These are phyloP conservation scores for Thinopyrum elongatum DNA, from an alignment of 176 grass and related monocot species.

Conservation along the genomic window DNA sequence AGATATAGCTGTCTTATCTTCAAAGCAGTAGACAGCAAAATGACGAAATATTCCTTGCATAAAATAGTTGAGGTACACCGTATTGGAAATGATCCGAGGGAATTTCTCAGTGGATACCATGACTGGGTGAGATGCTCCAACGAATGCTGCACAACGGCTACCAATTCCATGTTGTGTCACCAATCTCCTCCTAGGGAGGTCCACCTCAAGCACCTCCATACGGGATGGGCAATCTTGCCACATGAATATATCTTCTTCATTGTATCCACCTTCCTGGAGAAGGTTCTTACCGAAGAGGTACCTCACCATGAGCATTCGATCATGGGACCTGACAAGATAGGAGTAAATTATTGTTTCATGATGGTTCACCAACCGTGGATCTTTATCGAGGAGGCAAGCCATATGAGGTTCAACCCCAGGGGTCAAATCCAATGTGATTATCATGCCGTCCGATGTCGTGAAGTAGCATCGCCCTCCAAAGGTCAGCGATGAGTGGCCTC, in stretches of 20 bases:
- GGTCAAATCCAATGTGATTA: not conserved
- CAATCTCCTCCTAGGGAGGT: not conserved
- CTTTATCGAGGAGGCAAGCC: not conserved
- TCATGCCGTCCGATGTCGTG: not conserved
- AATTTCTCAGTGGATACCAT: not conserved
- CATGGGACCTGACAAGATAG: not conserved
- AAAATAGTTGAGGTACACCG: not conserved
- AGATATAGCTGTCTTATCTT: not conserved
- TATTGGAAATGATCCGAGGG: not conserved
- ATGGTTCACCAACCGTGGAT: not conserved
- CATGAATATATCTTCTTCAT: not conserved
- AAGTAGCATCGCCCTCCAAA: not conserved
- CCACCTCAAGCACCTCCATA: slow-evolving; percentile 15
- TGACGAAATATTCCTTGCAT: not conserved
- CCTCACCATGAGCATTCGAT: not conserved
- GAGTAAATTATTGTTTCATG: not conserved
- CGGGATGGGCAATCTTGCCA: not conserved
- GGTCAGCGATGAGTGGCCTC: not conserved
- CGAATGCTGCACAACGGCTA: not conserved
- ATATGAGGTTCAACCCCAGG: not conserved
- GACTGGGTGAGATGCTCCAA: not conserved
- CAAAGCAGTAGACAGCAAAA: not conserved
- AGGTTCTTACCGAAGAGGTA: not conserved
- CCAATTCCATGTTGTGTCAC: not conserved
- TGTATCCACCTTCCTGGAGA: not conserved